Evolutionary conservation across 2,329 filamentous ascomycete genomes (phyloP), one percentile per base, ranked within the genome.

Genomic region (Trichothecium sympodiale): DNA sequence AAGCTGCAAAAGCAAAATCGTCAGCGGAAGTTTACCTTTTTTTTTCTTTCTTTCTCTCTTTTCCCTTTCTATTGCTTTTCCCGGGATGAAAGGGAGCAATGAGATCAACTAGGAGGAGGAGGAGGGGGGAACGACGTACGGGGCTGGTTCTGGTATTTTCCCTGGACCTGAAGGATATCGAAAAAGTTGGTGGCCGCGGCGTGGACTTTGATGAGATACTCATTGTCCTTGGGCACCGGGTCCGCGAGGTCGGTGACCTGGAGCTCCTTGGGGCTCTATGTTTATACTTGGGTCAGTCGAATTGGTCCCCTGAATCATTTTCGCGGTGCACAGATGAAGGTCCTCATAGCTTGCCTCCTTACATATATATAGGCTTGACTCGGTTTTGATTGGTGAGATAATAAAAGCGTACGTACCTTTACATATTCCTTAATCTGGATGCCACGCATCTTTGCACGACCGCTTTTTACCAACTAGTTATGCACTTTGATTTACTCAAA

Each of bases 131-230:
- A 26, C 13, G 3, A 42, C 63, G 20, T 57, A 74, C 70, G 77
- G 0, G 87, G 87, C 50, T 95, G 88, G 54, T 85, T 73, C 55
- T 96, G 89, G 62, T 96, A 96, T 73, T 93, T 94, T 38, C 89
- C 89, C 52, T 86, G 81, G 52, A 95, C 86, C 55, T 96, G 89
- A 37, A 96, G 76, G 39, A 94, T 82, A 57, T 96, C 89, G 66
- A 95, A 96, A 72, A 96, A 96, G 64, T 96, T 96, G 50, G 85
- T 84, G 15, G 86, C 89, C 1, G 83, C 74, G 32, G 89, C 85
- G 59, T 86, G 83, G 50, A 96, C 83, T 52, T 79, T 74, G 54
- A 96, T 83, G 43, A 93, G 69, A 56, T 95, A 96, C 62, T 94
- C 77, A 52, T 83, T 65, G 23, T 76, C 60, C 8, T 69, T 67